Evolutionary conservation across 352 stramenopile genomes (phyloP).

Genomic region (Phytophthora syringae): DNA sequence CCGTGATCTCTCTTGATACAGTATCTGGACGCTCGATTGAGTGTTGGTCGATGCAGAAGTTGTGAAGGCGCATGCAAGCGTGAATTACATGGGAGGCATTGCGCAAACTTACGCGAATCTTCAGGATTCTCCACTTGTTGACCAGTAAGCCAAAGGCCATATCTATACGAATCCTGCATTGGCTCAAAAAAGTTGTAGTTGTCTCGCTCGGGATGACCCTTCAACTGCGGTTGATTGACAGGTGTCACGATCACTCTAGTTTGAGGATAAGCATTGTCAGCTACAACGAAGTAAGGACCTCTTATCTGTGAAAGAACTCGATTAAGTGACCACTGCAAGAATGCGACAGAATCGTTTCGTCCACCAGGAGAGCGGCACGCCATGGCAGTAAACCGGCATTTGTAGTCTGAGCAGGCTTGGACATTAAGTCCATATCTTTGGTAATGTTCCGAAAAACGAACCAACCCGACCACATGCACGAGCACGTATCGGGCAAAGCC

Average conservation of each 20-base stretch:
- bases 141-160: conserved; percentile 11
- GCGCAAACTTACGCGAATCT: background rate
- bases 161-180: conserved; percentile 5
- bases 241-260: conserved; percentile 4
- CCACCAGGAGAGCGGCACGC: conserved; percentile 8
- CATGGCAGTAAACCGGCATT: conserved; percentile 12
- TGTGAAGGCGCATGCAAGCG: conserved; percentile 8
- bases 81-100: conserved; percentile 2
- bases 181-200: conserved; percentile 15
- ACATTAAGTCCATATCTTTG: conserved; percentile 17
- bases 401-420: conserved; percentile 2
- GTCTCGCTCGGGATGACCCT: conserved; percentile 1
- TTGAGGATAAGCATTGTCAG: conserved; percentile 11
- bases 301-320: background rate
- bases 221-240: conserved; percentile 2
- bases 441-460: conserved; percentile 10
- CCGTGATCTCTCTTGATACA: background rate
- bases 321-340: background rate
- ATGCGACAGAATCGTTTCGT: conserved; percentile 1
- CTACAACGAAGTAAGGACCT: conserved; percentile 12
- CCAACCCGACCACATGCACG: conserved; percentile 6
- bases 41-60: conserved; percentile 10
- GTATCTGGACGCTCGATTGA: background rate
- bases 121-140: conserved; percentile 12
- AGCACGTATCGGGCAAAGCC: conserved; percentile 7